Evolutionary conservation across 2,329 filamentous ascomycete species (phyloP), one percentile per base, ranked within the genome.

Genomic region (Bipolaris gigantea): DNA sequence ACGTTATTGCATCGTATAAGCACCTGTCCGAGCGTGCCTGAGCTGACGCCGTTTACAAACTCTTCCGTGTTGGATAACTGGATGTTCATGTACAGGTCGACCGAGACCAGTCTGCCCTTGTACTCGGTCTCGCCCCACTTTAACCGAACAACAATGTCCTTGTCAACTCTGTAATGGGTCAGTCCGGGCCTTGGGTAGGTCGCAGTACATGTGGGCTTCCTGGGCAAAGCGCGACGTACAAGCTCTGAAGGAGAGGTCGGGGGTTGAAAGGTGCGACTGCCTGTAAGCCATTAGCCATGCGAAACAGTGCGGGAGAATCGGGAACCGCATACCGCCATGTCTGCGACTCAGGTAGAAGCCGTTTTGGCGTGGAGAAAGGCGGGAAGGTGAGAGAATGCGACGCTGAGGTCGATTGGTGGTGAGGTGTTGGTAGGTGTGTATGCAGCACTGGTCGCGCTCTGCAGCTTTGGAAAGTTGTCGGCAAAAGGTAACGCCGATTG

Each of bases 91-190:
- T 99, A 99, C 73, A 89, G 92, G 80, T 99, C 94, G 72, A 96
- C 90, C 68, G 89, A 93, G 72, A 96, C 89, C 59, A 99, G 85
- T 63, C 85, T 85, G 74, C 94, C 94, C 76, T 93, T 95, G 84
- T 99, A 99, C 77, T 99, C 94, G 56, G 91, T 94, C 77, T 97
- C 88, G 67, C 91, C 92, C 94, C 94, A 99, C 84, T 99, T 99
- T 62, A 99, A 84, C 68, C 92, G 90, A 61, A 99, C 89, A 60
- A 92, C 82, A 71, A 99, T 87, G 71, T 93, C 85, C 76, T 95
- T 89, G 80, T 95, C 89, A 78, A 99, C 89, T 61, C 89, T 92
- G 62, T 21, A 50, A 13, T 8, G 16, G 11, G 48, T 68, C 50
- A 67, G 60, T 47, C 45, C 13, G 27, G 23, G 32, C 18, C 11